These are phyloP conservation scores for Seiridium unicorne DNA, from an alignment of 2,329 filamentous ascomycete genomes.

Conservation along the genomic window DNA sequence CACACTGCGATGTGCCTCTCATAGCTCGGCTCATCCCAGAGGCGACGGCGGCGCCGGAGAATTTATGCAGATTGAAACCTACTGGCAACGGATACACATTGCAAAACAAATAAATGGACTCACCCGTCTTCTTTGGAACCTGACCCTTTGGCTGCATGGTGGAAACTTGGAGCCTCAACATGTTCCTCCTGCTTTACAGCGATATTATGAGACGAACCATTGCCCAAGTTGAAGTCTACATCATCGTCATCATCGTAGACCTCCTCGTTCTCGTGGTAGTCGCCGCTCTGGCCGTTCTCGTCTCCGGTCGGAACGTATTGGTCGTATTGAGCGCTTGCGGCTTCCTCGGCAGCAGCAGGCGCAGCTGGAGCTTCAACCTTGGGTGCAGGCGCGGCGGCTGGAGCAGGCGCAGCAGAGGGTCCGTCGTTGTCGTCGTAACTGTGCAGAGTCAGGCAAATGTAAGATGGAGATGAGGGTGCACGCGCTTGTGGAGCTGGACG, in stretches of 20 bases:
- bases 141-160: conserved; percentile 37
- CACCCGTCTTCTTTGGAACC: conserved; percentile 92
- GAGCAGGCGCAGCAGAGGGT: not conserved
- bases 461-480: no score
- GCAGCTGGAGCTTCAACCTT: conserved; percentile 22
- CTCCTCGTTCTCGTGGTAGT: conserved; percentile 36
- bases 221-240: conserved; percentile 58
- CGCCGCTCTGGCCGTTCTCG: conserved; percentile 34
- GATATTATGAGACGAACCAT: conserved; percentile 30
- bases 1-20: no score
- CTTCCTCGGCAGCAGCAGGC: conserved; percentile 17
- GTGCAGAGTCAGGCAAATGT: conserved; percentile 4
- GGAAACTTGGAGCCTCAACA: conserved; percentile 26
- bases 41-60: not conserved
- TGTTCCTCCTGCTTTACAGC: conserved; percentile 30
- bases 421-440: conserved; percentile 69
- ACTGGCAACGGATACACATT: not conserved
- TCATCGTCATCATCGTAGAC: conserved; percentile 55
- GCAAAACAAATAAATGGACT: conserved; percentile 44
- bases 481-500: no score
- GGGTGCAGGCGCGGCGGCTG: conserved; percentile 26
- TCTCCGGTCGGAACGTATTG: conserved; percentile 8
- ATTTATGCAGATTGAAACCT: not conserved
- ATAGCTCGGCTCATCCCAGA: not conserved
- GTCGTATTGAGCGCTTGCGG: conserved; percentile 6